Conservation (phyloP, 164 flowering plant species). For the Chimonanthus salicifolius region DNA sequence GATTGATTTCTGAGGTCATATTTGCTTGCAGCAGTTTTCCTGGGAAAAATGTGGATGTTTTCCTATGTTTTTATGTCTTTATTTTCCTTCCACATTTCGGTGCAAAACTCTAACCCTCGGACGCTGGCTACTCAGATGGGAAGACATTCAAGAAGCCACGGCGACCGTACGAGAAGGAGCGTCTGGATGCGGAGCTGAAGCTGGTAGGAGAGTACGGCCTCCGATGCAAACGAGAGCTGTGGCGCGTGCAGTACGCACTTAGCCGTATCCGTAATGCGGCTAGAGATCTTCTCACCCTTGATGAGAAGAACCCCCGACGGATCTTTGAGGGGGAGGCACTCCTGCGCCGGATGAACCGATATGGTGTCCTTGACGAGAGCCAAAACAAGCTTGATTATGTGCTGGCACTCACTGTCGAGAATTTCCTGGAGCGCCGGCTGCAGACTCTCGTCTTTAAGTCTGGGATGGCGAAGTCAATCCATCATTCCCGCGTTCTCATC, state of each 20-base stretch:
- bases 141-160: constrained; percentile 66
- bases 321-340: constrained; percentile 64
- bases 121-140: constrained; percentile 31
- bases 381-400: constrained; percentile 74
- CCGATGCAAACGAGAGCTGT: constrained; percentile 53
- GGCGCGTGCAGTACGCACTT: constrained; percentile 60
- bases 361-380: constrained; percentile 53
- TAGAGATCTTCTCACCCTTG: constrained; percentile 18
- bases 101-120: too few relatives aligned
- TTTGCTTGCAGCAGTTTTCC: not conserved
- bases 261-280: constrained; percentile 56
- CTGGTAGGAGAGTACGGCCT: constrained; percentile 62
- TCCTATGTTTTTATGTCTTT: not conserved
- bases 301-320: constrained; percentile 34
- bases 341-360: constrained; percentile 55
- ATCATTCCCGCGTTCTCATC: constrained; percentile 63
- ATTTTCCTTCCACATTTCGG: too few relatives aligned
- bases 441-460: constrained; percentile 61
- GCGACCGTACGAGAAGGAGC: constrained; percentile 65
- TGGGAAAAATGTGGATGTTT: not conserved
- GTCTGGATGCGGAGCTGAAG: constrained; percentile 60
- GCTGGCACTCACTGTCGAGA: constrained; percentile 58
- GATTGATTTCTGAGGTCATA: too few relatives aligned
- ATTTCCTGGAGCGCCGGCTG: constrained; percentile 60
- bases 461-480: constrained; percentile 67